Evolutionary conservation across 2,329 filamentous ascomycete genomes (phyloP).

Genomic region (Diaporthe nobilis): DNA sequence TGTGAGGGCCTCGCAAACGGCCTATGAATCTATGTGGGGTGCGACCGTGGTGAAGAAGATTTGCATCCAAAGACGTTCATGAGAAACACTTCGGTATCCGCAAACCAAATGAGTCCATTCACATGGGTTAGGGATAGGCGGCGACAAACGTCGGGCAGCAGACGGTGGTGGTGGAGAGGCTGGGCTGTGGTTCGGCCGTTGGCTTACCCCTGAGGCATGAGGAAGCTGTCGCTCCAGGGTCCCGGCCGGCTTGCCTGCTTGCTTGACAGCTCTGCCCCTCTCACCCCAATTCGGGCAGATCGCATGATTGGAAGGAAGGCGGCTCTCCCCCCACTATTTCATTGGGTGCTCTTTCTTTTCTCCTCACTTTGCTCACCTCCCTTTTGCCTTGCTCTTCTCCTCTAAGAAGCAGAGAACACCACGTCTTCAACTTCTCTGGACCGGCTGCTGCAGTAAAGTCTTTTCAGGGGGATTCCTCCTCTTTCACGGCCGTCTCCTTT

Average conservation of each 20-base stretch:
- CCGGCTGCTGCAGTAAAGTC: slow-evolving; percentile 56
- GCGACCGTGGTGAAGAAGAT: background rate
- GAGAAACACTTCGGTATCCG: background rate
- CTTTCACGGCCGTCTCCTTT: slow-evolving; percentile 59
- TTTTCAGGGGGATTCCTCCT: slow-evolving; percentile 55
- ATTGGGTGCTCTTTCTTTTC: slow-evolving; percentile 39
- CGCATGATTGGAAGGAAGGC: slow-evolving; percentile 36
- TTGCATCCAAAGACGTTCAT: too few relatives aligned
- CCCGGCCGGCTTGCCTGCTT: background rate
- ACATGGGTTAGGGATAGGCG: background rate
- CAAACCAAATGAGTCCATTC: background rate
- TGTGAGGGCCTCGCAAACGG: background rate
- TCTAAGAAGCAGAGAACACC: slow-evolving; percentile 48
- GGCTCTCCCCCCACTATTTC: slow-evolving; percentile 32
- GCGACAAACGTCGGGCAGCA: background rate
- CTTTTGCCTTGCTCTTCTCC: slow-evolving; percentile 42
- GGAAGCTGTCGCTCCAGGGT: slow-evolving; percentile 8
- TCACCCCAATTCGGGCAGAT: slow-evolving; percentile 31
- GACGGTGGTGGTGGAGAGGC: slow-evolving; percentile 44
- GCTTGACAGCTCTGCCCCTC: slow-evolving; percentile 36
- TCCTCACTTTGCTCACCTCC: slow-evolving; percentile 43
- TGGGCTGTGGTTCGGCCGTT: background rate
- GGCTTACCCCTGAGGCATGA: slow-evolving; percentile 28
- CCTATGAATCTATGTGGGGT: background rate
- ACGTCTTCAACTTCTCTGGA: slow-evolving; percentile 54